Evolutionary conservation across 2,329 filamentous ascomycete genomes (phyloP).

Genomic region (Penicillium sp.): DNA sequence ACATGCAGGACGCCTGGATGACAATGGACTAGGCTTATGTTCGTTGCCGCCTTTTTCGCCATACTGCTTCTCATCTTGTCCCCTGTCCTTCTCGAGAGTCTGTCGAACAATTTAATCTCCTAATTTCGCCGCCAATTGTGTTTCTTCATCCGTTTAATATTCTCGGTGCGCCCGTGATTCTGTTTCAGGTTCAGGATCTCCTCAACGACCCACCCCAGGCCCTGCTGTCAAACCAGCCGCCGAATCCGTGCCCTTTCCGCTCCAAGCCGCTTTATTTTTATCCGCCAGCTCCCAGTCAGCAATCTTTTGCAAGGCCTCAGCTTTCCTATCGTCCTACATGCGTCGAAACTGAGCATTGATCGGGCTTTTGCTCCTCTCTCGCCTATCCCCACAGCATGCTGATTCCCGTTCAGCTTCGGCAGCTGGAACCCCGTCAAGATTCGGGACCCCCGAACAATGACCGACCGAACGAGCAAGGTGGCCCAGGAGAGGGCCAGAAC

Average conservation of each 20-base stretch:
- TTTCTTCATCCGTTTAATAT: not conserved
- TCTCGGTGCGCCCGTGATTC: constrained; percentile 1
- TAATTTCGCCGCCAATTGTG: not conserved
- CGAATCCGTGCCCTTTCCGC: constrained; percentile 9
- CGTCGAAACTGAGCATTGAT: constrained; percentile 10
- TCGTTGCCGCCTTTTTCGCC: not conserved
- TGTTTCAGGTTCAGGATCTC: not conserved
- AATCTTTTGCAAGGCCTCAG: not conserved
- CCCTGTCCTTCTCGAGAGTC: not conserved
- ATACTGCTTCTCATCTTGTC: not conserved
- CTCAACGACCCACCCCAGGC: constrained; percentile 11
- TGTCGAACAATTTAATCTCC: not conserved
- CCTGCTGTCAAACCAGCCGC: constrained; percentile 13
- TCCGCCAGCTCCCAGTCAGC: constrained; percentile 6
- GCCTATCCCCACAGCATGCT: constrained; percentile 26
- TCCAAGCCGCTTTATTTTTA: constrained; percentile 5
- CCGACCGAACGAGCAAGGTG: not conserved
- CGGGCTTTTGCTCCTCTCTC: constrained; percentile 16
- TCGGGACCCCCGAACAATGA: not conserved
- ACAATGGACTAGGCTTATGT: constrained; percentile 2
- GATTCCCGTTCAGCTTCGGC: constrained; percentile 25
- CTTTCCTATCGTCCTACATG: constrained; percentile 6
- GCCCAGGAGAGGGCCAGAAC: constrained; percentile 22
- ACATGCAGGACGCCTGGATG: constrained; percentile 8
- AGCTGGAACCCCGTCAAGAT: constrained; percentile 25